phyloP scores from a whole-genome alignment of 2,329 filamentous ascomycete species.

The Colletotrichum camelliae region DNA sequence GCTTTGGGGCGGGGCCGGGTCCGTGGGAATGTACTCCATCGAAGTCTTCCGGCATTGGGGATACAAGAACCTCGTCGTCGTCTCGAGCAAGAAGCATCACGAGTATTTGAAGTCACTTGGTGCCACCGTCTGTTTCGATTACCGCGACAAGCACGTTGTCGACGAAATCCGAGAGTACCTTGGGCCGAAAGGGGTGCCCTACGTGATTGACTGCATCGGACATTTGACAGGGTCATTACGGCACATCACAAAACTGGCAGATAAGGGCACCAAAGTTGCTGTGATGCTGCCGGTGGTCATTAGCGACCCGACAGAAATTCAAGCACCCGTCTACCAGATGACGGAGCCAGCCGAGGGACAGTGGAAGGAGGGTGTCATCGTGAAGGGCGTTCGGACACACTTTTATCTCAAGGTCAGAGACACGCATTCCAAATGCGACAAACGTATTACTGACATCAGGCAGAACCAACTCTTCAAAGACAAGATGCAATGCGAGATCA shows the following conservation, averaged over 20 bases:
- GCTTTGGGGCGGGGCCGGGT: conserved; percentile 58
- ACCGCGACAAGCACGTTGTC: conserved; percentile 41
- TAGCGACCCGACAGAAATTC: conserved; percentile 51
- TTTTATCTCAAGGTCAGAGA: conserved; percentile 53
- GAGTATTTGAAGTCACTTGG: conserved; percentile 47
- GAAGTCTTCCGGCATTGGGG: conserved; percentile 59
- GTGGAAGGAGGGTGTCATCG: conserved; percentile 59
- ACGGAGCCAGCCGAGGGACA: conserved; percentile 44
- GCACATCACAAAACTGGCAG: conserved; percentile 56
- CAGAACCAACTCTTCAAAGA: conserved; percentile 62
- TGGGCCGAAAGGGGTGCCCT: conserved; percentile 37
- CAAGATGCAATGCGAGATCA: conserved; percentile 58
- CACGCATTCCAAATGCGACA: background rate
- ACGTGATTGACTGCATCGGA: conserved; percentile 62
- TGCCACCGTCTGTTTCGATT: conserved; percentile 53
- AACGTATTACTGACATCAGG: background rate
- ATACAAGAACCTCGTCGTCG: conserved; percentile 54
- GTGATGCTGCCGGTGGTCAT: conserved; percentile 66
- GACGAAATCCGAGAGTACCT: conserved; percentile 36
- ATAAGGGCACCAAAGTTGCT: conserved; percentile 55
- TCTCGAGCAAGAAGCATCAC: conserved; percentile 52
- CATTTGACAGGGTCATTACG: conserved; percentile 48
- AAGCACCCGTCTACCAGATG: conserved; percentile 59
- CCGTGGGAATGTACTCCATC: conserved; percentile 55
- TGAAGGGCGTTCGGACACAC: conserved; percentile 60